Conservation (phyloP, 306 rosid species). For the Dryas drummondii region DNA sequence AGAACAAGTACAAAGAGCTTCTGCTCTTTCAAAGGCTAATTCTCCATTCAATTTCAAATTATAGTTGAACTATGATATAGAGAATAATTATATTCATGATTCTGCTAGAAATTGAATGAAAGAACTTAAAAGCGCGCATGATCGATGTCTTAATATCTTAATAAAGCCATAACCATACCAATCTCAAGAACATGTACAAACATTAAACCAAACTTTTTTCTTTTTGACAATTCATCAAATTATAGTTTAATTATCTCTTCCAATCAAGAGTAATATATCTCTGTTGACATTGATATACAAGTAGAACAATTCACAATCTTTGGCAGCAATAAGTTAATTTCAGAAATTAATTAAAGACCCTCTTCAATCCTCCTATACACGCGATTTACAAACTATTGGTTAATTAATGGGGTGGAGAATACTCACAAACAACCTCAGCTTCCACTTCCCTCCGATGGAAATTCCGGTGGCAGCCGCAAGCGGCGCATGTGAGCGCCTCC, state of each 20-base stretch:
- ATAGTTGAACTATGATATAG: too few relatives aligned
- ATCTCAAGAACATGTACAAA: neutral
- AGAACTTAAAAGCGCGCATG: too few relatives aligned
- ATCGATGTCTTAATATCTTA: too few relatives aligned
- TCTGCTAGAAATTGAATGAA: too few relatives aligned
- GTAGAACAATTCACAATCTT: slow-evolving; percentile 7
- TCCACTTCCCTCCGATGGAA: slow-evolving; percentile 76
- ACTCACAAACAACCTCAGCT: slow-evolving; percentile 90
- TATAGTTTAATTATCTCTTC: slow-evolving; percentile 5
- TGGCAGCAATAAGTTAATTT: slow-evolving; percentile 6
- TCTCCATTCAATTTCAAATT: too few relatives aligned
- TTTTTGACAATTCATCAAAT: neutral
- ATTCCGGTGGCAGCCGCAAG: slow-evolving; percentile 88
- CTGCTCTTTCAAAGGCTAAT: too few relatives aligned
- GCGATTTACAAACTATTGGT: slow-evolving; percentile 1
- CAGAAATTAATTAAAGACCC: slow-evolving; percentile 8
- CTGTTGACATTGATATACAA: neutral
- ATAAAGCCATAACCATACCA: neutral
- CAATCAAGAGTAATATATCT: neutral
- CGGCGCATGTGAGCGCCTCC: slow-evolving; percentile 72
- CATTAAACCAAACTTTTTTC: neutral
- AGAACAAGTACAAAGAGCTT: too few relatives aligned
- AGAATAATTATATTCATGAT: too few relatives aligned
- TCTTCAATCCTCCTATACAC: slow-evolving; percentile 5
- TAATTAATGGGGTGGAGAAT: slow-evolving; percentile 62